Base-by-base conservation (phyloP, 352 stramenopile genomes). In the Peronospora tabacina region DNA sequence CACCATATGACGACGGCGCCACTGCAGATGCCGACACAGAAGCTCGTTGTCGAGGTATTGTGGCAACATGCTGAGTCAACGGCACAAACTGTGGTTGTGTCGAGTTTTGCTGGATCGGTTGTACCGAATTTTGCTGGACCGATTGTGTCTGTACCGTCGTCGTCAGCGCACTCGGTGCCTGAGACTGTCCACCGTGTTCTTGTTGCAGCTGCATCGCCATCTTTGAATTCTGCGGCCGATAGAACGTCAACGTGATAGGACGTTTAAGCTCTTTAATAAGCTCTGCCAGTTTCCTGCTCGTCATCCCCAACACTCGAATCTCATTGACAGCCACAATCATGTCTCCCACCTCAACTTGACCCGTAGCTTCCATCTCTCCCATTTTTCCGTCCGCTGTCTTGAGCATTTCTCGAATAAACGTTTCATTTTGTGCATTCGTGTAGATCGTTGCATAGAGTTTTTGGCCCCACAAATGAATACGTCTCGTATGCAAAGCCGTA, bases 381-480 rank as follows among this genome's bases (percentile, higher is more conserved):
- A 43, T 41, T n/a, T 61, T 24, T 4, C 77, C 73, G 32, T 81
- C 61, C 0, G 63, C 52, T 12, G 67, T 85, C 24, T 50, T 57
- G 4, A 84, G 51, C 24, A 90, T 63, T 34, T 85, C 63, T 11
- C 74, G 66, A 9, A 90, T 45, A 15, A 58, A 69, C 19, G 80
- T 87, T 34, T 69, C 61, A 22, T 68, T 67, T 17, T 57, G 36
- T 13, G 66, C 54, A 42, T 58, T 72, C 28, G 75, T 82, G 51
- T 72, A 72, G 40, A 90, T 86, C 19, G 72, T 77, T 7, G 79
- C 63, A 57, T 80, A 85, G 32, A 90, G 60, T n/a, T 77, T 63
- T 49, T 67, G 37, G 11, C 70, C 78, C 72, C 75, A 87, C 0
- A 90, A 48, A 36, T 44, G 60, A 30, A 90, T 70, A 0, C 58